A percentile compares a stretch with the other conserved stretches of the same genome.
Conservation (phyloP, 164 flowering plant species). For the Berberis vulgaris region DNA sequence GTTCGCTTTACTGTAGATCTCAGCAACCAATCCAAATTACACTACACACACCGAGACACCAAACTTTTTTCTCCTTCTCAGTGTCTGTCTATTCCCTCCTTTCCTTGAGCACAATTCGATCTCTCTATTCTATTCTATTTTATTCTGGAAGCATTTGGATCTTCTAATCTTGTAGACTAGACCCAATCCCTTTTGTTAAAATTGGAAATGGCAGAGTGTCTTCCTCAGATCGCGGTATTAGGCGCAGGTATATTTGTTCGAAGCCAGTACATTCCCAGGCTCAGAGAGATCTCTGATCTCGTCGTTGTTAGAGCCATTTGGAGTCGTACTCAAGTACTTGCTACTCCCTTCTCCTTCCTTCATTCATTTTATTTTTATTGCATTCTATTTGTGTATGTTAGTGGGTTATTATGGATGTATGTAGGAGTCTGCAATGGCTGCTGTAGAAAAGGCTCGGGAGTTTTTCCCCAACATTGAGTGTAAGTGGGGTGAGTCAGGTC, state of each 20-base stretch:
- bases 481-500: slow-evolving; percentile 86
- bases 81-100: no score
- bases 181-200: slow-evolving; percentile 19
- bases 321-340: slow-evolving; percentile 71
- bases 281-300: slow-evolving; percentile 68
- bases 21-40: no score
- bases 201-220: no score
- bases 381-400: no score
- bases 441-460: slow-evolving; percentile 56
- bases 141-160: no score
- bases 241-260: slow-evolving; percentile 87
- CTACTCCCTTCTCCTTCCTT: background rate
- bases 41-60: no score
- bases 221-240: slow-evolving; percentile 64
- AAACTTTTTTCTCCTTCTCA: no score
- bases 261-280: slow-evolving; percentile 71
- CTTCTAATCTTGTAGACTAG: no score
- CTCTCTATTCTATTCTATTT: no score
- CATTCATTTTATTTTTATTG: no score
- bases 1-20: no score
- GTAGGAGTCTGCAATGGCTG: slow-evolving; percentile 72
- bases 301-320: slow-evolving; percentile 55
- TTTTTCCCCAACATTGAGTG: slow-evolving; percentile 57
- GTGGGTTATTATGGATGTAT: background rate
- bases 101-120: no score